Evolutionary conservation across 2,329 filamentous ascomycete genomes (phyloP).

Genomic region (Anthostomella pinea): DNA sequence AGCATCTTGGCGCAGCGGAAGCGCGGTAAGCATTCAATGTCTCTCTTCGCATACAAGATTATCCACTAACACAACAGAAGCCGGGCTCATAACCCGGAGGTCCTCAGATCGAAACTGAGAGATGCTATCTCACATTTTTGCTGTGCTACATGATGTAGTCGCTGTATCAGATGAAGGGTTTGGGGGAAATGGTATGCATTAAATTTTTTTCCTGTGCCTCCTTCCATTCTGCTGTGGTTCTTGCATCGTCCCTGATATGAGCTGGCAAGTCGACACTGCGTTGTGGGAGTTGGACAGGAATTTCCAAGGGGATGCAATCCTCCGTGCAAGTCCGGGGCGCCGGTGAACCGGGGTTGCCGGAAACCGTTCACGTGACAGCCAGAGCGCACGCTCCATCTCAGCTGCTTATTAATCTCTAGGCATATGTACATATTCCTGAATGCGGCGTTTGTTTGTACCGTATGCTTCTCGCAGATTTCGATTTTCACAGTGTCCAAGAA

Average conservation of each 20-base stretch:
- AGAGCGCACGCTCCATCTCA: too few relatives aligned
- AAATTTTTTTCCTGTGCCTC: slow-evolving; percentile 4
- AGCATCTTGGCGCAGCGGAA: slow-evolving; percentile 6
- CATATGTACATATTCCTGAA: background rate
- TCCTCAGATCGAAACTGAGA: slow-evolving; percentile 34
- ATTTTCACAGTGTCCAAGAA: background rate
- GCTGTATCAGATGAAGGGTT: too few relatives aligned
- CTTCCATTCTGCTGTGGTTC: background rate
- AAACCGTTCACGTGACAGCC: too few relatives aligned
- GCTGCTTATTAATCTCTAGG: too few relatives aligned
- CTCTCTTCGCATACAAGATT: too few relatives aligned
- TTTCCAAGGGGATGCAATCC: too few relatives aligned
- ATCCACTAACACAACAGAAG: too few relatives aligned
- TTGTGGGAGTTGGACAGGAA: background rate
- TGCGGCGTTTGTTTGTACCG: background rate
- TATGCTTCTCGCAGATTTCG: background rate
- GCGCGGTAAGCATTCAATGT: too few relatives aligned
- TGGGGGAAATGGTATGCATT: too few relatives aligned
- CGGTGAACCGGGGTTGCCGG: background rate
- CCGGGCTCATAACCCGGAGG: slow-evolving; percentile 36
- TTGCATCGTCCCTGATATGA: too few relatives aligned
- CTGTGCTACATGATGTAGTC: slow-evolving; percentile 1
- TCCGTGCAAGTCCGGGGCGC: slow-evolving; percentile 1
- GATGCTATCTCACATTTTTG: slow-evolving; percentile 25
- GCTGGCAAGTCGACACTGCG: too few relatives aligned